Evolutionary conservation across 108 stramenopile genomes (phyloP), one percentile per base, ranked within the genome.

Genomic region (Cyclotella atomus): DNA sequence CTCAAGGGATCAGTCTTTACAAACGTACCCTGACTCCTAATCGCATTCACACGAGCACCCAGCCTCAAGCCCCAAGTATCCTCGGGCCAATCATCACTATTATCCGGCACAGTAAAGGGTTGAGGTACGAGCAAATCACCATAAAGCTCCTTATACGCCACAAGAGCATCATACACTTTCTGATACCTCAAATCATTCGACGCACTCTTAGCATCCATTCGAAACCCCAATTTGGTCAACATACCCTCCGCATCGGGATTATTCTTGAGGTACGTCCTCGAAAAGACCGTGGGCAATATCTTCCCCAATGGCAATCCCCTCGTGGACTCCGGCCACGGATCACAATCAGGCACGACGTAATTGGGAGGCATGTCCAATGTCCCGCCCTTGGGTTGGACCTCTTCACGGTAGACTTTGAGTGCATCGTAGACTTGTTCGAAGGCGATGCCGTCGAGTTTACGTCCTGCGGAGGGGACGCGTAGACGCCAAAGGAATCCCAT

Each of bases 101-200:
- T 83, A 21, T 76, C 69, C 25, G 97, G 97, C 8, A 97, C 93
- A 17, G 79, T 77, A 62, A 94, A 97, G 16, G 89, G 89, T 65
- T 90, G 89, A 41, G 95, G 94, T 0, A 97, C 94, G 50, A 89
- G 83, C 54, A 97, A 65, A 66, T 96, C 91, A 19, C 94, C 97
- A 71, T 94, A 80, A 15, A 89, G 54, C 46, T 86, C 84, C 80
- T 95, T 93, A 84, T 97, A 96, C 19, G 65, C 61, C 12, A 82
- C 60, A 55, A 97, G 83, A 0, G 94, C 97, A 23, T 82, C 75
- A 76, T 85, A 92, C 2, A 97, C 92, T 68, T 82, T 81, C 50
- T 89, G 73, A 56, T 87, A 92, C 23, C 93, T 83, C 64, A 77
- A 50, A 67, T 95, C 91, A 68, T 91, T 91, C 16, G 89, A 87